phyloP scores from a whole-genome alignment of 129 eudicot species.

The sunflower (Helianthus annuus) region HanXRQr2.0-SUNRISE NC_035433.2:134963501-134964000 shows the following conservation, averaged over 20 bases:
- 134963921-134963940: too few relatives aligned
- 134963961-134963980: too few relatives aligned
- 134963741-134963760: neutral
- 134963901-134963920: too few relatives aligned
- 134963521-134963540: conserved; percentile 94
- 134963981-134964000: too few relatives aligned
- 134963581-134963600: conserved; percentile 34
- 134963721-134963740: neutral
- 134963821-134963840: too few relatives aligned
- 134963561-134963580: conserved; percentile 55
- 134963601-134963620: neutral
- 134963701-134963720: conserved; percentile 5
- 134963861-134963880: too few relatives aligned
- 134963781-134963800: too few relatives aligned
- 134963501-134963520: conserved; percentile 96
- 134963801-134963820: too few relatives aligned
- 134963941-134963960: too few relatives aligned
- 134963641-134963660: neutral
- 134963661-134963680: neutral
- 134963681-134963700: neutral
- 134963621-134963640: neutral
- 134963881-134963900: too few relatives aligned
- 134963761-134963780: too few relatives aligned
- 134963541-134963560: conserved; percentile 97
- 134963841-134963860: too few relatives aligned